Base-by-base conservation (phyloP, 371 early-diverging fungal genomes). In the Mortierella sp. region DNA sequence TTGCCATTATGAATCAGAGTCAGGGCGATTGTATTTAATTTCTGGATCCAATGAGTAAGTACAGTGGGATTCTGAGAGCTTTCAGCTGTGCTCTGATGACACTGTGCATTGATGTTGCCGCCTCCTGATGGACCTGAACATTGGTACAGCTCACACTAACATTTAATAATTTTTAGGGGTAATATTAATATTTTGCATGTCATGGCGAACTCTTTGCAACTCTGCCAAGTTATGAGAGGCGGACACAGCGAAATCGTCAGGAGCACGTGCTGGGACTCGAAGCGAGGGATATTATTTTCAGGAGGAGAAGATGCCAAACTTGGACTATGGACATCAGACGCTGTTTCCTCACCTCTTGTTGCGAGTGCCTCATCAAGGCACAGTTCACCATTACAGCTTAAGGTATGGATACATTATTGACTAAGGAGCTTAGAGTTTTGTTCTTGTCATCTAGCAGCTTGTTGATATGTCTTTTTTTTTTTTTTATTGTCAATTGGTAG, bases 221-320 rank as follows among this genome's bases (percentile, higher is more conserved):
- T 88, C 11, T 92, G 92, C 58, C 89, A 90, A 47, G 85, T 84
- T 8, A 67, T 94, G 59, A 73, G 83, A 3, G 91, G 87, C 8
- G 90, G 90, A 3, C 95, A 95, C 67, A 76, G 85, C 3, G 95
- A 93, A 58, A 82, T 94, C 71, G 92, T 96, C 50, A 89, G 96
- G 38, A 90, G 92, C 10, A 77, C 91, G 38, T 86, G 75, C 70
- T 94, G 94, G 92, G 90, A 93, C 58, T 84, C 90, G 33, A 66
- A 74, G 13, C 82, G 80, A 21, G 82, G 87, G 47, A 88, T 86
- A 52, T 83, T 94, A 28, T 80, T 92, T 33, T 88, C 94, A 2
- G 94, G 96, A 32, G 93, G 94, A 15, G 96, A 95, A 70, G 94
- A 94, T 72, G 91, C 92, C 22, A 85, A 85, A 45, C 85, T 95